phyloP scores from a whole-genome alignment of 306 rosid species.

The Alnus rubra region DNA sequence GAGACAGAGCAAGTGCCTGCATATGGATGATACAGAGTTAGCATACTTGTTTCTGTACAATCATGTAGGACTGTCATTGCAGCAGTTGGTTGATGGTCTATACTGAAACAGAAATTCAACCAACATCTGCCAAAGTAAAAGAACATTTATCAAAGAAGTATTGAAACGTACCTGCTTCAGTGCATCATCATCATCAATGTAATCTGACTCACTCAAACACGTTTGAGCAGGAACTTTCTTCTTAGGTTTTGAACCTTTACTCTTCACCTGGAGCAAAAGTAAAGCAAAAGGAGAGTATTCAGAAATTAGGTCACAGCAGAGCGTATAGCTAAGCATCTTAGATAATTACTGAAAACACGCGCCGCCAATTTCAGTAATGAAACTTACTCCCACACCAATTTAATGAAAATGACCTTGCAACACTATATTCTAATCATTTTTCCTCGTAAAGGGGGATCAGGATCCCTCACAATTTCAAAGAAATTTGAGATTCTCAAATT shows the following conservation, averaged over 20 bases:
- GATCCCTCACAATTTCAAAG: no score
- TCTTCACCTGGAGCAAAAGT: conserved; percentile 49
- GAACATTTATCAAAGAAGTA: background rate
- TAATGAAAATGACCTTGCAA: background rate
- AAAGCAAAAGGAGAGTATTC: conserved; percentile 9
- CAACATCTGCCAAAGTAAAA: conserved; percentile 15
- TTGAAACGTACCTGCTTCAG: conserved; percentile 53
- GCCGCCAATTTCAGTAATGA: background rate
- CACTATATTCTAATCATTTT: background rate
- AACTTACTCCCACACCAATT: background rate
- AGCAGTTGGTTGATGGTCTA: conserved; percentile 20
- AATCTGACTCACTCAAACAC: conserved; percentile 25
- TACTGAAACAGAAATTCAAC: conserved; percentile 6
- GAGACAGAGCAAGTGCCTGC: conserved; percentile 87
- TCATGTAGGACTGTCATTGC: background rate
- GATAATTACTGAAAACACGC: background rate
- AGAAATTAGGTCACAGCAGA: background rate
- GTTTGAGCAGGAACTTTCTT: conserved; percentile 36
- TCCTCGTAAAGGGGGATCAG: no score
- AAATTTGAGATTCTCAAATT: no score
- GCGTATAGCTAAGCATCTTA: background rate
- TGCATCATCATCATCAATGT: conserved; percentile 65
- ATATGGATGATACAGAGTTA: conserved; percentile 29
- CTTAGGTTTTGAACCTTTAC: conserved; percentile 42
- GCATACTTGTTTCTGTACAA: conserved; percentile 20